Conservation (phyloP, 768 basidiomycete genomes). For the Wakefieldia striispora region DNA sequence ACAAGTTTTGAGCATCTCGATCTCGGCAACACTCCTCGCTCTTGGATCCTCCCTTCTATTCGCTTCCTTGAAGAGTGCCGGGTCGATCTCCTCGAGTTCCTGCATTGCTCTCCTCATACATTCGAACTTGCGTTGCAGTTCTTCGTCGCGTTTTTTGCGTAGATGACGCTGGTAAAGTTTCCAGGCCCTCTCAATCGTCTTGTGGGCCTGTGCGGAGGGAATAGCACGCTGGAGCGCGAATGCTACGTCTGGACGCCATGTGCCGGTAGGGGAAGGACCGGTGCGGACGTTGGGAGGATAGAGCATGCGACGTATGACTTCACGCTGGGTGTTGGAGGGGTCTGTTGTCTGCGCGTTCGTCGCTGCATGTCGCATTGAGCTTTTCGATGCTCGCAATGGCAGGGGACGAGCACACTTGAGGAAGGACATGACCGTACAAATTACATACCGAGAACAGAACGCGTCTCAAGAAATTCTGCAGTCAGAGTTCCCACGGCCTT, state of each 20-base stretch:
- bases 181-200: conserved; percentile 92
- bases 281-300: conserved; percentile 78
- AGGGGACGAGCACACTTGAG: conserved; percentile 35
- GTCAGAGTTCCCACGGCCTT: conserved; percentile 23
- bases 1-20: conserved; percentile 57
- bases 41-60: conserved; percentile 77
- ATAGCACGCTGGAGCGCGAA: conserved; percentile 79
- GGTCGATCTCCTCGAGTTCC: conserved; percentile 53
- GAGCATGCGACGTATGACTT: conserved; percentile 73
- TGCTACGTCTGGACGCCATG: conserved; percentile 80
- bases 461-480: not conserved
- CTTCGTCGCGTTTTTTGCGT: conserved; percentile 65
- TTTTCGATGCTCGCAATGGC: conserved; percentile 33
- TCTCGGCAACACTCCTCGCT: conserved; percentile 53
- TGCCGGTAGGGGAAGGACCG: conserved; percentile 71
- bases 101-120: conserved; percentile 87
- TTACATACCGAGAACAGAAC: not conserved
- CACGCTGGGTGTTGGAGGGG: conserved; percentile 57
- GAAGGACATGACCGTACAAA: conserved; percentile 37
- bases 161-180: conserved; percentile 73
- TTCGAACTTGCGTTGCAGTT: conserved; percentile 73
- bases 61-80: conserved; percentile 64
- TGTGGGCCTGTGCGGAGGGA: conserved; percentile 84
- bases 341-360: conserved; percentile 25
- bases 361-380: conserved; percentile 43